Percentiles rank a stretch among this genome's conserved stretches.
phyloP scores from a whole-genome alignment of 2,329 filamentous ascomycete genomes.

The Cytospora leucostoma region DNA sequence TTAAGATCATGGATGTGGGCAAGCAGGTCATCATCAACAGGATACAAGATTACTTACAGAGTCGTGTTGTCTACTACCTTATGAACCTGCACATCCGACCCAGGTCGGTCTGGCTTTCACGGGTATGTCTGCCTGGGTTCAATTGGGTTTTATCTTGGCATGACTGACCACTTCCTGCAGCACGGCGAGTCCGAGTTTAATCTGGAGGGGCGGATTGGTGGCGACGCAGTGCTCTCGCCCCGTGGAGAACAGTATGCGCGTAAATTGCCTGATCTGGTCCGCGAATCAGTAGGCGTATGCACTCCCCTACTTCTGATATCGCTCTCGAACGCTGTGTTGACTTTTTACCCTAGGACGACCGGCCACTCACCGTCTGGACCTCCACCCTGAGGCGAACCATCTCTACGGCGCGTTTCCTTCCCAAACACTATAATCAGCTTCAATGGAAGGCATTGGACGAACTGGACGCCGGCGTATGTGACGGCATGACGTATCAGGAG shows the following conservation, averaged over 20 bases:
- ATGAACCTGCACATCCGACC: slow-evolving; percentile 99
- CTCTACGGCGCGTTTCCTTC: slow-evolving; percentile 82
- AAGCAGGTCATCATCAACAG: slow-evolving; percentile 97
- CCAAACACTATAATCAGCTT: slow-evolving; percentile 82
- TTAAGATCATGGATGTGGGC: slow-evolving; percentile 96
- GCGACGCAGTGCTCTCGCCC: slow-evolving; percentile 82
- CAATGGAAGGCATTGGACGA: slow-evolving; percentile 99
- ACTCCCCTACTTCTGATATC: neutral
- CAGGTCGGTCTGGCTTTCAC: slow-evolving; percentile 92
- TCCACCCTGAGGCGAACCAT: slow-evolving; percentile 78
- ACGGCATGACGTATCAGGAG: slow-evolving; percentile 93
- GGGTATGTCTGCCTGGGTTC: slow-evolving; percentile 58
- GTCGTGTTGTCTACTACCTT: slow-evolving; percentile 93
- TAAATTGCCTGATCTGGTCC: slow-evolving; percentile 81
- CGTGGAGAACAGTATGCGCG: slow-evolving; percentile 86
- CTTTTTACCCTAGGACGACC: slow-evolving; percentile 50
- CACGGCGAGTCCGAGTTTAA: slow-evolving; percentile 96
- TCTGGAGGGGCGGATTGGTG: slow-evolving; percentile 85
- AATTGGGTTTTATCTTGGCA: slow-evolving; percentile 24
- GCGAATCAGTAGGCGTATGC: slow-evolving; percentile 81
- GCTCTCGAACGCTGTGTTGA: slow-evolving; percentile 33
- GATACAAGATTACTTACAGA: slow-evolving; percentile 95
- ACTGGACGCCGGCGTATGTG: slow-evolving; percentile 93
- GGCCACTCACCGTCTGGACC: slow-evolving; percentile 63
- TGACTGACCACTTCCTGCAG: slow-evolving; percentile 44